Evolutionary conservation across 2,329 filamentous ascomycete genomes (phyloP).

Genomic region (Basipetospora sp.): DNA sequence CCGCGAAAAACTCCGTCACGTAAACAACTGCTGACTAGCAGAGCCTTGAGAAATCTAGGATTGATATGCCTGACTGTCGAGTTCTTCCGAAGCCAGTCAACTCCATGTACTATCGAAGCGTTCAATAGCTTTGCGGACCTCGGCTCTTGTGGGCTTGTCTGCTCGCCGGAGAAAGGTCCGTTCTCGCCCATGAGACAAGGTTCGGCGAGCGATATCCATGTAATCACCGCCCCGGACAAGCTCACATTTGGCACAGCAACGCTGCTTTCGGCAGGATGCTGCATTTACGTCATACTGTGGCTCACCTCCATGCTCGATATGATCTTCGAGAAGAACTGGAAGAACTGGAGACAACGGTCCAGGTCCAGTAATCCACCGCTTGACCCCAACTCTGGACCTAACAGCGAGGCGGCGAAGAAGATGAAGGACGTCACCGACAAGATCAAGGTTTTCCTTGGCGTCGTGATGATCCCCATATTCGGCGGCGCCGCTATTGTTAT

Average conservation of each 20-base stretch:
- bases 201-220: slow-evolving; percentile 45
- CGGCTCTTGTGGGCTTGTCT: slow-evolving; percentile 36
- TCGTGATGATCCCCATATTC: slow-evolving; percentile 44
- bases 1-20: no score
- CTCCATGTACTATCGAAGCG: no score
- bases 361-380: slow-evolving; percentile 17
- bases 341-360: no score
- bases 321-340: slow-evolving; percentile 49
- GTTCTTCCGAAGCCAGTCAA: slow-evolving; percentile 26
- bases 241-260: slow-evolving; percentile 46
- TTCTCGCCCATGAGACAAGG: slow-evolving; percentile 39
- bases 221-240: slow-evolving; percentile 40
- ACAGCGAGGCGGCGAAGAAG: slow-evolving; percentile 29
- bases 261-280: slow-evolving; percentile 48
- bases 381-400: no score
- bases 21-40: no score
- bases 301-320: slow-evolving; percentile 49
- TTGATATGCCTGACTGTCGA: slow-evolving; percentile 48
- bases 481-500: slow-evolving; percentile 43
- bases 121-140: no score
- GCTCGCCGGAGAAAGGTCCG: slow-evolving; percentile 30
- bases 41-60: no score
- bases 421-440: slow-evolving; percentile 42
- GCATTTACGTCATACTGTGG: slow-evolving; percentile 48
- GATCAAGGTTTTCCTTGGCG: slow-evolving; percentile 37